Evolutionary conservation across 108 stramenopile genomes (phyloP), one percentile per base, ranked within the genome.

Genomic region (Cylindrotheca fusiformis): DNA sequence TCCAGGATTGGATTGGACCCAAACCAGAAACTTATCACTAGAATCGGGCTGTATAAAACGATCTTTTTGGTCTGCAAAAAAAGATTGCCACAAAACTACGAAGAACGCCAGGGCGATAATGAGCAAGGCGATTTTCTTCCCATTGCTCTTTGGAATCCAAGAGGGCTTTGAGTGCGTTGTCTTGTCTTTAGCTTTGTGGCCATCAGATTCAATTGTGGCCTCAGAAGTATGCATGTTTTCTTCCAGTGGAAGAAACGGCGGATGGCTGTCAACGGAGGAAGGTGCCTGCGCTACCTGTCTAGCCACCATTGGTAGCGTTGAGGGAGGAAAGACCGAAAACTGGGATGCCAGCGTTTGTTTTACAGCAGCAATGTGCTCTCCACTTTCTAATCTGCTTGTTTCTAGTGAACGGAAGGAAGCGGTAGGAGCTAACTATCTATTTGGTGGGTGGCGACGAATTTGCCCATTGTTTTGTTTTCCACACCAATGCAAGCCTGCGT

Each of bases 1-100:
- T 21, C 58, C 30, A 4, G 83, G 83, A 78, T 84, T 58, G 3
- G 48, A 6, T 52, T 84, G 65, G 1, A 80, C 79, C 83, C 83
- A 84, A 20, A 17, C 10, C 32, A 84, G 52, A 46, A 84, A 80
- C 36, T 53, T 54, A 55, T 79, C 82, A 29, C 52, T 68, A 48
- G 65, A 73, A 63, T 79, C 78, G 4, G 78, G 78, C 57, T 77
- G 48, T 26, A 83, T 49, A 29, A 71, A 47, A 44, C 82, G 82
- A 30, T 79, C 36, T 62, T 83, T 72, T 1, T 78, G 75, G 32
- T 68, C 57, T 4, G 56, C 61, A 52, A 83, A 74, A 1, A 76
- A 60, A 12, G 72, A 72, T 27, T 83, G 78, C 54, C 58, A 83
- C 0, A 79, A 28, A 36, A 83, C 56, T 0, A 77, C 12, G 14